phyloP scores from a whole-genome alignment of 768 basidiomycete species.

The Gyrodon lividus region DNA sequence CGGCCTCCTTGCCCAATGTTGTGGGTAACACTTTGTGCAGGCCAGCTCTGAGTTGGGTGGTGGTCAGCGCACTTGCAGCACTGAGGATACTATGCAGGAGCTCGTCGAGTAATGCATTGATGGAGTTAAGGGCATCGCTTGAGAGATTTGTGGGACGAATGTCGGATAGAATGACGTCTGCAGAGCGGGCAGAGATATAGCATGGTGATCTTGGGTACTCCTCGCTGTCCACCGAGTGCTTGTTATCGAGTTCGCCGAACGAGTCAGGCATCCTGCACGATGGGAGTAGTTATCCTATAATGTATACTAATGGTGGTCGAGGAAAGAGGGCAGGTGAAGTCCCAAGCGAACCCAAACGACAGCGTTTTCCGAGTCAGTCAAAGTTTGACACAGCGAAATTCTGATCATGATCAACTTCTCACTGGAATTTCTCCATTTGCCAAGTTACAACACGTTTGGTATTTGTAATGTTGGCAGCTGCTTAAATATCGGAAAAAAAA shows the following conservation, averaged over 20 bases:
- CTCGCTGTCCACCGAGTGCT: conserved; percentile 11
- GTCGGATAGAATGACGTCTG: conserved; percentile 90
- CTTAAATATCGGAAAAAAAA: too few species aligned
- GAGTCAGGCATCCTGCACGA: conserved; percentile 43
- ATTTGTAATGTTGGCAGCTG: too few species aligned
- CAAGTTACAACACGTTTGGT: too few species aligned
- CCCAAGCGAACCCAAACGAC: conserved; percentile 1
- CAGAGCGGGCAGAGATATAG: conserved; percentile 81
- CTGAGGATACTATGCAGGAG: conserved; percentile 72
- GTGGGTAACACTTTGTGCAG: conserved; percentile 74
- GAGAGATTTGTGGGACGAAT: conserved; percentile 88
- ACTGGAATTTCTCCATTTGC: conserved; percentile 1
- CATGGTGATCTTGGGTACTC: conserved; percentile 46
- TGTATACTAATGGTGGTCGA: not conserved
- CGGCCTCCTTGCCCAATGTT: conserved; percentile 84
- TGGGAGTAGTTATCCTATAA: conserved; percentile 7
- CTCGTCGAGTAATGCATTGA: conserved; percentile 86
- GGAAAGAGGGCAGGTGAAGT: conserved; percentile 13
- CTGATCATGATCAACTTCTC: conserved; percentile 8
- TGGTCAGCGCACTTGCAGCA: conserved; percentile 64
- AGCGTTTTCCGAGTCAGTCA: not conserved
- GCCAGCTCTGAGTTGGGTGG: conserved; percentile 70
- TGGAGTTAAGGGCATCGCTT: conserved; percentile 67
- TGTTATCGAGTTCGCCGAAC: conserved; percentile 37
- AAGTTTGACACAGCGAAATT: too few species aligned